Conservation (phyloP, 2,329 filamentous ascomycete species). For the Corynespora cassiicola region DNA sequence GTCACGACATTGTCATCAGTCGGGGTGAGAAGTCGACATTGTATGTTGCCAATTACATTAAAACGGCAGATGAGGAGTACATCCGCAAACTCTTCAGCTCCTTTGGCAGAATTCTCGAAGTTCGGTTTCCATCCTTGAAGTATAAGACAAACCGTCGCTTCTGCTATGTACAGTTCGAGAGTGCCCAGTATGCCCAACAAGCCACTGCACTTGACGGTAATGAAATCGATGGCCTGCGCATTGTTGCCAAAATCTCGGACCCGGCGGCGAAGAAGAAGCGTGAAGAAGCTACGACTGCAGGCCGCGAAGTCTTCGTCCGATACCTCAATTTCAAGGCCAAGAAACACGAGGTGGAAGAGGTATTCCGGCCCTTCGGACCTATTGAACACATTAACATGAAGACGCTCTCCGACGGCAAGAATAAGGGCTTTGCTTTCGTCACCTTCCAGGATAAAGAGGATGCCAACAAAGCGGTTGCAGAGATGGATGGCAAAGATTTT, state of each 20-base stretch:
- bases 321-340: slow-evolving; percentile 84
- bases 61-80: slow-evolving; percentile 73
- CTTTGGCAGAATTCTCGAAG: slow-evolving; percentile 82
- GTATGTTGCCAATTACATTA: slow-evolving; percentile 90
- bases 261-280: slow-evolving; percentile 79
- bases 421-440: slow-evolving; percentile 81
- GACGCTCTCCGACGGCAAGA: slow-evolving; percentile 69
- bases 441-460: slow-evolving; percentile 75
- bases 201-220: slow-evolving; percentile 77
- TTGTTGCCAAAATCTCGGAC: slow-evolving; percentile 84
- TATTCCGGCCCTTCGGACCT: slow-evolving; percentile 78
- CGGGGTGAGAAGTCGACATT: slow-evolving; percentile 81
- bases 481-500: slow-evolving; percentile 75
- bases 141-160: slow-evolving; percentile 89
- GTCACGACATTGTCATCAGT: slow-evolving; percentile 74
- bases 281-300: slow-evolving; percentile 82
- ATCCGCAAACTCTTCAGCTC: slow-evolving; percentile 69
- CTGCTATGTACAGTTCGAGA: slow-evolving; percentile 91
- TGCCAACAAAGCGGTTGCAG: slow-evolving; percentile 65
- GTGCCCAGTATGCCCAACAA: slow-evolving; percentile 44
- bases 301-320: slow-evolving; percentile 83
- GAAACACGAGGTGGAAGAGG: slow-evolving; percentile 72
- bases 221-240: slow-evolving; percentile 69
- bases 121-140: slow-evolving; percentile 91
- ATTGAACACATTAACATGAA: slow-evolving; percentile 73